Evolutionary conservation across 805 yeast genomes (phyloP).

Genomic region (Kodamaea kaohsiungensis): DNA sequence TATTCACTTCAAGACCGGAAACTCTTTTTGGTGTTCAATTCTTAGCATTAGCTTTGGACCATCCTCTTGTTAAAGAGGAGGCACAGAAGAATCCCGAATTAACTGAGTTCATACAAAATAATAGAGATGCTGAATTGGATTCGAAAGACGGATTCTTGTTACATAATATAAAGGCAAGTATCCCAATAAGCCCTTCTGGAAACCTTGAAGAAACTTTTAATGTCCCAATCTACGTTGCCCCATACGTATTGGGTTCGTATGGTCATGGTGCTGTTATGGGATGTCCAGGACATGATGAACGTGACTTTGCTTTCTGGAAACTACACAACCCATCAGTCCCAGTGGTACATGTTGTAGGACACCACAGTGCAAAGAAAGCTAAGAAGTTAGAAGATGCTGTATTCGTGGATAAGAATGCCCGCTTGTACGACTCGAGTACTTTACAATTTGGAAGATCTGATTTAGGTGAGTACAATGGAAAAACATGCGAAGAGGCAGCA

Average conservation of each 20-base stretch:
- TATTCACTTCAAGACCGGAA: constrained; percentile 89
- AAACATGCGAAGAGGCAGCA: constrained; percentile 53
- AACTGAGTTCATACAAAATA: constrained; percentile 49
- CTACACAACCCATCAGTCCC: constrained; percentile 51
- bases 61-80: constrained; percentile 53
- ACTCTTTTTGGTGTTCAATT: constrained; percentile 83
- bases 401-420: constrained; percentile 49
- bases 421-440: constrained; percentile 28
- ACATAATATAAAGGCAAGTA: constrained; percentile 38
- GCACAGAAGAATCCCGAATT: constrained; percentile 43
- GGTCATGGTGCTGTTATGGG: constrained; percentile 98
- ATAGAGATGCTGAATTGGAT: constrained; percentile 37
- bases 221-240: constrained; percentile 85
- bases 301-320: constrained; percentile 84
- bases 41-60: constrained; percentile 73
- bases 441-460: constrained; percentile 26
- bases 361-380: constrained; percentile 20
- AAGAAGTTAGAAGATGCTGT: constrained; percentile 45
- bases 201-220: constrained; percentile 15
- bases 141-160: constrained; percentile 59
- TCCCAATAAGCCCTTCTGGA: constrained; percentile 57
- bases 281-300: constrained; percentile 88
- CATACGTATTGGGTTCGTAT: constrained; percentile 80
- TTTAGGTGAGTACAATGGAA: constrained; percentile 49
- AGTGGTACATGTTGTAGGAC: constrained; percentile 48